Evolutionary conservation across 2,329 filamentous ascomycete species (phyloP).

Genomic region (Arthroderma uncinatum): DNA sequence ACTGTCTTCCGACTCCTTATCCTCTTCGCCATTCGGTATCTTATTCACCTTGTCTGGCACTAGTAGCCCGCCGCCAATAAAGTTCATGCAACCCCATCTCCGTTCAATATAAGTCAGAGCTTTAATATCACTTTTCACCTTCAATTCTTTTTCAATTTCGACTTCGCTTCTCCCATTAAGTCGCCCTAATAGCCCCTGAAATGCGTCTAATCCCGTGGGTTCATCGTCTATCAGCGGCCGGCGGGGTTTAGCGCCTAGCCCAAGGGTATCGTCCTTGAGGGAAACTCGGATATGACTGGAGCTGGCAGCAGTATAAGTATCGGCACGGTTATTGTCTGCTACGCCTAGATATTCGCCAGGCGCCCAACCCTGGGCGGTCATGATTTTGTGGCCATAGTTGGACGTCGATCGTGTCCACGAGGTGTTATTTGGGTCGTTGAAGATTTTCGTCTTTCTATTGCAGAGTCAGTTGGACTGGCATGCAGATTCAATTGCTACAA

Average conservation of each 20-base stretch:
- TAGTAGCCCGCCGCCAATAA: constrained; percentile 72
- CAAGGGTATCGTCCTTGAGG: constrained; percentile 83
- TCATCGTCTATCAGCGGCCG: constrained; percentile 55
- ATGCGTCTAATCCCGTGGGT: constrained; percentile 74
- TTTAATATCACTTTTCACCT: constrained; percentile 57
- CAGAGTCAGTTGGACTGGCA: constrained; percentile 1
- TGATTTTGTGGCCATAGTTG: constrained; percentile 80
- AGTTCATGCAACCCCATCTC: constrained; percentile 70
- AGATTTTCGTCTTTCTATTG: constrained; percentile 56
- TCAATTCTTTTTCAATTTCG: constrained; percentile 59
- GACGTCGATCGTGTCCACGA: constrained; percentile 75
- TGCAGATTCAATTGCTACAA: neutral
- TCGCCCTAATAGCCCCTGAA: constrained; percentile 74
- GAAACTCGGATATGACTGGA: constrained; percentile 73
- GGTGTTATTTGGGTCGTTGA: constrained; percentile 89
- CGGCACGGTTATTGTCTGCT: constrained; percentile 60
- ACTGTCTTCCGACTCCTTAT: neutral
- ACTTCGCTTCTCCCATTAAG: constrained; percentile 77
- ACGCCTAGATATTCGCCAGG: constrained; percentile 75
- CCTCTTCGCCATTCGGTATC: neutral
- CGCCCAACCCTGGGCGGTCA: constrained; percentile 80
- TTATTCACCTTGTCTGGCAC: constrained; percentile 47
- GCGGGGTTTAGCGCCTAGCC: constrained; percentile 69
- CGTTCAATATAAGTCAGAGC: constrained; percentile 61
- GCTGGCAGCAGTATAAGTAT: constrained; percentile 67